These are phyloP conservation scores for Umbelopsis sp. DNA, from an alignment of 371 early-diverging fungal genomes.

Conservation along the genomic window DNA sequence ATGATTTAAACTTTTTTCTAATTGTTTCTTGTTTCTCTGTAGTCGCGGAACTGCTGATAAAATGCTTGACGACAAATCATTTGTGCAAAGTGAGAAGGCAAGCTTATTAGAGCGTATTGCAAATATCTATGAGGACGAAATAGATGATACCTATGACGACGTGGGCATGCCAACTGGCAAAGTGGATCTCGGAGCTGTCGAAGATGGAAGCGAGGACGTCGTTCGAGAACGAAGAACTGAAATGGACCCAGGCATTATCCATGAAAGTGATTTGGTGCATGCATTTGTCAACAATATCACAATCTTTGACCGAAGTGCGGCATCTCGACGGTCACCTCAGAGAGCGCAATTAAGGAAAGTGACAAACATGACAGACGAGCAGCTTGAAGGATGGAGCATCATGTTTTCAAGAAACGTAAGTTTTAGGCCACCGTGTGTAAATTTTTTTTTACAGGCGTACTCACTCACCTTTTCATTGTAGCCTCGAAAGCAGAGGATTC, in stretches of 20 bases:
- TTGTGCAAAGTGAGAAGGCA: conserved; percentile 58
- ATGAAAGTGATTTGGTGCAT: conserved; percentile 63
- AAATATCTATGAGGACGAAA: conserved; percentile 82
- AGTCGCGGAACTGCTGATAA: conserved; percentile 48
- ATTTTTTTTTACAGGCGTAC: background rate
- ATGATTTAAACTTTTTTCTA: background rate
- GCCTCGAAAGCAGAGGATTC: conserved; percentile 67
- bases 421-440: conserved; percentile 11
- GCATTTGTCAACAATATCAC: conserved; percentile 53
- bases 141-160: conserved; percentile 91
- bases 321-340: conserved; percentile 62
- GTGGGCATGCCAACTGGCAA: conserved; percentile 65
- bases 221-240: conserved; percentile 29
- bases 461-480: conserved; percentile 26
- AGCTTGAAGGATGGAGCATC: conserved; percentile 91
- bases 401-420: conserved; percentile 87
- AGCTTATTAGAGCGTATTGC: conserved; percentile 64
- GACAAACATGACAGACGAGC: conserved; percentile 88
- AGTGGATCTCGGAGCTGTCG: conserved; percentile 56
- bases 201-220: conserved; percentile 56
- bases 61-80: conserved; percentile 61
- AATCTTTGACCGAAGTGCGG: conserved; percentile 60
- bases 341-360: conserved; percentile 61
- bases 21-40: conserved; percentile 7
- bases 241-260: conserved; percentile 58